These are phyloP conservation scores for Pleurotus ostreatus DNA, from an alignment of 768 basidiomycete species.

Conservation along the genomic window DNA sequence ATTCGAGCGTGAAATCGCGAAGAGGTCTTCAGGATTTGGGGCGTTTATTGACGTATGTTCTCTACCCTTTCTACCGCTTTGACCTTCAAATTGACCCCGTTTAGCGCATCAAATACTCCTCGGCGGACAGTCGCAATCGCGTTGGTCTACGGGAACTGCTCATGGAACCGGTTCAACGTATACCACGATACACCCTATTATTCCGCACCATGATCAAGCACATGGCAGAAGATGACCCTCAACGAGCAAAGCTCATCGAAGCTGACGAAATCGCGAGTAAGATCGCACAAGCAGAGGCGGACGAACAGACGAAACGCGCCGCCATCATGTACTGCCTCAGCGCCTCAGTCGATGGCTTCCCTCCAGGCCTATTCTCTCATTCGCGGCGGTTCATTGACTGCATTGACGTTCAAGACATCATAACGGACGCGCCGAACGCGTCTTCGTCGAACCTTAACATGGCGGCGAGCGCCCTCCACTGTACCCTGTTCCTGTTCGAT, in stretches of 20 bases:
- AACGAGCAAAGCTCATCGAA: conserved; percentile 74
- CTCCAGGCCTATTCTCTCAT: conserved; percentile 85
- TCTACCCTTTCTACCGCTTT: conserved; percentile 6
- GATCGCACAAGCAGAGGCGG: conserved; percentile 89
- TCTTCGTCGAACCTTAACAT: conserved; percentile 33
- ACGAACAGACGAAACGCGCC: conserved; percentile 87
- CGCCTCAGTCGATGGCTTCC: conserved; percentile 86
- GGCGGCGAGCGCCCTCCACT: conserved; percentile 57
- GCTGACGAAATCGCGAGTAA: conserved; percentile 85
- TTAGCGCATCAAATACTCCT: conserved; percentile 85
- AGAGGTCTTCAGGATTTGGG: conserved; percentile 76
- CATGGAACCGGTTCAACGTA: conserved; percentile 95
- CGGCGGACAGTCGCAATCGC: conserved; percentile 69
- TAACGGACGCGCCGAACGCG: conserved; percentile 44
- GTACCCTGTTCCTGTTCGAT: conserved; percentile 89
- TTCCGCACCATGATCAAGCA: conserved; percentile 91
- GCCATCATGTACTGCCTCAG: conserved; percentile 84
- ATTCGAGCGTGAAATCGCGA: conserved; percentile 79
- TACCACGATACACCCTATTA: conserved; percentile 90
- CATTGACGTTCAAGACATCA: conserved; percentile 86
- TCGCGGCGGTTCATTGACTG: conserved; percentile 86
- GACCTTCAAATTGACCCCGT: conserved; percentile 12
- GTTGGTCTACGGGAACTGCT: conserved; percentile 87
- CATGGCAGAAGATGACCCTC: conserved; percentile 75
- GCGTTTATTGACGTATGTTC: conserved; percentile 81